Evolutionary conservation across 2,329 filamentous ascomycete genomes (phyloP).

Genomic region (Fusarium ambrosium): DNA sequence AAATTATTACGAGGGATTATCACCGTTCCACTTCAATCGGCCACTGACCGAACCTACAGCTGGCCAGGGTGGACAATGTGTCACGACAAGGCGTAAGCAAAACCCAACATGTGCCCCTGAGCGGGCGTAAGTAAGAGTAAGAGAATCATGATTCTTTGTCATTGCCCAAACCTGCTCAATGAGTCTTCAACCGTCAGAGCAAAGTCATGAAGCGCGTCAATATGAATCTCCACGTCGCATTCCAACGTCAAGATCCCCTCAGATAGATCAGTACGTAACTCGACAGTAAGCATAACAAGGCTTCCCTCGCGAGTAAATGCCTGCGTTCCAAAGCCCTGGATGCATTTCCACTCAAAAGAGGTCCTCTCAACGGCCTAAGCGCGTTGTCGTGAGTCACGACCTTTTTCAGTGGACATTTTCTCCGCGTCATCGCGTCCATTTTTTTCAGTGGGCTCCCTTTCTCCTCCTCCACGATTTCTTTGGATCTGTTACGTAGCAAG

Average conservation of each 20-base stretch:
- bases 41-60: background rate
- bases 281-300: background rate
- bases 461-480: background rate
- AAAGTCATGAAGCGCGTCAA: background rate
- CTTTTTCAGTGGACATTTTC: background rate
- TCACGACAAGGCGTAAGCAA: background rate
- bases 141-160: background rate
- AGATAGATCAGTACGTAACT: background rate
- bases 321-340: background rate
- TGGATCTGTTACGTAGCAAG: slow-evolving; percentile 1
- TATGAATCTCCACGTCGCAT: background rate
- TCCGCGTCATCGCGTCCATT: background rate
- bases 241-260: background rate
- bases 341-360: background rate
- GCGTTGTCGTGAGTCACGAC: background rate
- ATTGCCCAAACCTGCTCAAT: background rate
- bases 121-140: background rate
- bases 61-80: background rate
- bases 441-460: background rate
- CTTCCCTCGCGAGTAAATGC: background rate
- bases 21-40: background rate
- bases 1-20: background rate
- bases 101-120: background rate
- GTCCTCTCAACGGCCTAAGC: background rate
- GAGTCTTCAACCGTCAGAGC: background rate